Evolutionary conservation across 2,329 filamentous ascomycete species (phyloP), one percentile per base, ranked within the genome.

Genomic region (Colletotrichum liriopes): DNA sequence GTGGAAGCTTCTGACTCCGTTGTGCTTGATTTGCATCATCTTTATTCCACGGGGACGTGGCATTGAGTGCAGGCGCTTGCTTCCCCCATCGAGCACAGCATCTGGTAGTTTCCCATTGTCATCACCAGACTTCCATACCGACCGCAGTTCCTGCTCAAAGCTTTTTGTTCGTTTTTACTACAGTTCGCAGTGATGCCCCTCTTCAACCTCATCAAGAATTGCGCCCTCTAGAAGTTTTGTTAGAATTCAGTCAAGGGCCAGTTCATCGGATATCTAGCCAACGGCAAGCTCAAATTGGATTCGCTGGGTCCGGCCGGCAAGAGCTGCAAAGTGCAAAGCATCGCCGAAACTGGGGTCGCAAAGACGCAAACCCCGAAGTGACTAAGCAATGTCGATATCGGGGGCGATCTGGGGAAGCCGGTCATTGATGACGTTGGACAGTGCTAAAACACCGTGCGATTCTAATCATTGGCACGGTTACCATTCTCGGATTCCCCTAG

Each of bases 341-440:
- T 71, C 41, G 45, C 52, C 52, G 58, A 51, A 71, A 47, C 12
- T 29, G 52, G 37, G 59, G 58, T 29, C 47, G 14, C 23, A 64
- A 39, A 64, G 47, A 51, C 45, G 26, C 45, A n/a, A 20, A 43
- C 6, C 6, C 39, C n/a, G 23, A n/a, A n/a, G 23, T 67, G 23
- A 26, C 39, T 47, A 47, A 32, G 29, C 29, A 39, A 39, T 3
- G 8, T n/a, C n/a, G 20, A 26, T 7, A 56, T 5, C 11, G 35
- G 47, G 29, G 47, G 45, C 54, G 51, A 70, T 72, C 65, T 70
- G 70, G 70, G 65, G 54, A 72, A 65, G 59, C 54, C 7, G 47
- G 54, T 47, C 54, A 18, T 69, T 72, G 52, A 70, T 69, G 65
- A 70, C 54, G 56, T 69, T 18, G 1, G 14, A 54, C 70, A 39